phyloP scores from a whole-genome alignment of 257 asterid species.

The Ophiorrhiza pumila region DNA sequence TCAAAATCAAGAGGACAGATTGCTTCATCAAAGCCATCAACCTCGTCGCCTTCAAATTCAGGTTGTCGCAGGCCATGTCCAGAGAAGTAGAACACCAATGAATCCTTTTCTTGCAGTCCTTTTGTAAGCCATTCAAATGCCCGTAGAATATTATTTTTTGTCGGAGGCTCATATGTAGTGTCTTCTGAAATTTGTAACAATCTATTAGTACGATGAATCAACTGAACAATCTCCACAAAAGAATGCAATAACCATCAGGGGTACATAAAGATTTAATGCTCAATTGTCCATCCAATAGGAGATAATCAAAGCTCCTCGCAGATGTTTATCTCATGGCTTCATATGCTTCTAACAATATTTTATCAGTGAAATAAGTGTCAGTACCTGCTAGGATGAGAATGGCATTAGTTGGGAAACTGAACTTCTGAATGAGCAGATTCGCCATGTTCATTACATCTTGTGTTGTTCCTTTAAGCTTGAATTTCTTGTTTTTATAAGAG shows the following conservation, averaged over 20 bases:
- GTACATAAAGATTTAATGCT: background rate
- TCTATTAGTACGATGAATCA: background rate
- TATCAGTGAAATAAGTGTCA: background rate
- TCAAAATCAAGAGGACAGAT: conserved; percentile 68
- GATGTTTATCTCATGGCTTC: background rate
- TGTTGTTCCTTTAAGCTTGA: conserved; percentile 47
- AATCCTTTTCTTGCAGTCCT: conserved; percentile 32
- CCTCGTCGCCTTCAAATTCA: conserved; percentile 31
- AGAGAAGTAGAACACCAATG: conserved; percentile 47
- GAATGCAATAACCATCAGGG: background rate
- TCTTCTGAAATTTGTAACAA: conserved; percentile 39
- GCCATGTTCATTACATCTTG: conserved; percentile 41
- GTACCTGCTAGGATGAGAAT: conserved; percentile 66
- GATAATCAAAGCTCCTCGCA: background rate
- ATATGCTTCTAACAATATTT: background rate
- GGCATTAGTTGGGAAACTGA: conserved; percentile 31
- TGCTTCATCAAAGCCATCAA: conserved; percentile 46
- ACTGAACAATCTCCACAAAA: background rate
- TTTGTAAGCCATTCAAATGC: conserved; percentile 39
- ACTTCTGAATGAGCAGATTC: conserved; percentile 27
- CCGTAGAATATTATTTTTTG: conserved; percentile 35
- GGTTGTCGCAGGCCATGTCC: conserved; percentile 40
- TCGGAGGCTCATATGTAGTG: conserved; percentile 35
- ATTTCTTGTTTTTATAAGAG: conserved; percentile 49
- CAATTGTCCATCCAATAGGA: background rate